A percentile compares a stretch with the other conserved stretches of the same genome.
Conservation (phyloP, 768 basidiomycete species). For the Filobasidium wieringae region DNA sequence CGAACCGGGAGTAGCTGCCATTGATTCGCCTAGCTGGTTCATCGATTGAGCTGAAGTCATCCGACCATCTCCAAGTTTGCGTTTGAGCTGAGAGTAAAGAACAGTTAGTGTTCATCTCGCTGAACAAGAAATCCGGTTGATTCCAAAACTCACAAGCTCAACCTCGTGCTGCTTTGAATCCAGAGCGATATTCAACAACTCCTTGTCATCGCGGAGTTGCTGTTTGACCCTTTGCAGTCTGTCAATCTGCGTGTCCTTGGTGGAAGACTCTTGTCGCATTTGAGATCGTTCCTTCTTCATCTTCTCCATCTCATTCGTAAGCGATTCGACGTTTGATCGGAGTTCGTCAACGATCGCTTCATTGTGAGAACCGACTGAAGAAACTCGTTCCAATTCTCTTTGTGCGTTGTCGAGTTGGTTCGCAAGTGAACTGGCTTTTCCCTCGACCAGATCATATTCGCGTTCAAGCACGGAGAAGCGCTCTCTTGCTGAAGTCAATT, state of each 20-base stretch:
- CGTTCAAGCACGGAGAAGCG: no score
- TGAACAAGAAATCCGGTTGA: not conserved
- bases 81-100: not conserved
- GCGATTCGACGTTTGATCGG: not conserved
- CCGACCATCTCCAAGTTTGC: not conserved
- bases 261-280: constrained; percentile 64
- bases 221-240: constrained; percentile 57
- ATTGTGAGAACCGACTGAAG: no score
- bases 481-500: not conserved
- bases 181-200: constrained; percentile 78
- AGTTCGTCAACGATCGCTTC: not conserved
- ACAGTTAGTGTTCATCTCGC: not conserved
- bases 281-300: not conserved
- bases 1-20: not conserved
- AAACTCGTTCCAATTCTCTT: not conserved
- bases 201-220: constrained; percentile 62
- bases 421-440: not conserved
- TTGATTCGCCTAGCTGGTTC: not conserved
- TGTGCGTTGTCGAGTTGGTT: not conserved
- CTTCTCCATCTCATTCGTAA: not conserved
- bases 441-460: not conserved
- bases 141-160: constrained; percentile 66
- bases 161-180: constrained; percentile 92
- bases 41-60: not conserved
- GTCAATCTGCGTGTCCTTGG: constrained; percentile 67